These are phyloP conservation scores for Sistotremastrum suecicum DNA, from an alignment of 768 basidiomycete genomes.

Conservation along the genomic window DNA sequence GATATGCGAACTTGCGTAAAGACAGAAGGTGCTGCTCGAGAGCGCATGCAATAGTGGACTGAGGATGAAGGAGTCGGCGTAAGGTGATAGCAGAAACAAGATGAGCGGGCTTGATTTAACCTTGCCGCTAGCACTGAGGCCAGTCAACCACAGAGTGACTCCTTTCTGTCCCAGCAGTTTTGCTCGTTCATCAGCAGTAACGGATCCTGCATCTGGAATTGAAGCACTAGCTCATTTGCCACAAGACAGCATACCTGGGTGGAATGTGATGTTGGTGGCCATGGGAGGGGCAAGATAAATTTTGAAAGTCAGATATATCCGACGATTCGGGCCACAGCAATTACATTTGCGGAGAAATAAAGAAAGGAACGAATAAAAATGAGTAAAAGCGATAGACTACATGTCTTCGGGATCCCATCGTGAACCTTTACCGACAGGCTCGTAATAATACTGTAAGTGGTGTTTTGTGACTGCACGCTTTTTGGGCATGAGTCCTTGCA, in stretches of 20 bases:
- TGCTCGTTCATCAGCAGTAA: slow-evolving; percentile 51
- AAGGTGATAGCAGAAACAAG: not conserved
- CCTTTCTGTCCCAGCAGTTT: slow-evolving; percentile 66
- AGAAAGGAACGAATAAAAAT: too few relatives aligned
- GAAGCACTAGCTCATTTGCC: not conserved
- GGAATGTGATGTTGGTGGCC: slow-evolving; percentile 45
- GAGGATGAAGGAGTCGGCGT: slow-evolving; percentile 1
- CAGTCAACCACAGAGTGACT: slow-evolving; percentile 92
- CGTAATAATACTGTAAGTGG: slow-evolving; percentile 6
- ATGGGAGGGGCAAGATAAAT: slow-evolving; percentile 9
- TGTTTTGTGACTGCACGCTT: slow-evolving; percentile 6
- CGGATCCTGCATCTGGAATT: slow-evolving; percentile 39
- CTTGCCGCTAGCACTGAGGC: slow-evolving; percentile 91
- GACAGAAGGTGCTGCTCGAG: slow-evolving; percentile 92
- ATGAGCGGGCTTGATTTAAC: slow-evolving; percentile 22
- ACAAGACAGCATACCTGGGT: slow-evolving; percentile 31
- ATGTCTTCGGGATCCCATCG: slow-evolving; percentile 6
- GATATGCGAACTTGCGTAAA: slow-evolving; percentile 71
- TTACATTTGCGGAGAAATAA: too few relatives aligned
- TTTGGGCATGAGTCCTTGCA: slow-evolving; percentile 3
- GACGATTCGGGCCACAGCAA: too few relatives aligned
- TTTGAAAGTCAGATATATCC: too few relatives aligned
- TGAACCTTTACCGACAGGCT: slow-evolving; percentile 3
- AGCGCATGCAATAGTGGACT: slow-evolving; percentile 97
- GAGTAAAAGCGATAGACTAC: not conserved